phyloP scores from a whole-genome alignment of 2,329 filamentous ascomycete genomes.

The Beauveria medogensis region DNA sequence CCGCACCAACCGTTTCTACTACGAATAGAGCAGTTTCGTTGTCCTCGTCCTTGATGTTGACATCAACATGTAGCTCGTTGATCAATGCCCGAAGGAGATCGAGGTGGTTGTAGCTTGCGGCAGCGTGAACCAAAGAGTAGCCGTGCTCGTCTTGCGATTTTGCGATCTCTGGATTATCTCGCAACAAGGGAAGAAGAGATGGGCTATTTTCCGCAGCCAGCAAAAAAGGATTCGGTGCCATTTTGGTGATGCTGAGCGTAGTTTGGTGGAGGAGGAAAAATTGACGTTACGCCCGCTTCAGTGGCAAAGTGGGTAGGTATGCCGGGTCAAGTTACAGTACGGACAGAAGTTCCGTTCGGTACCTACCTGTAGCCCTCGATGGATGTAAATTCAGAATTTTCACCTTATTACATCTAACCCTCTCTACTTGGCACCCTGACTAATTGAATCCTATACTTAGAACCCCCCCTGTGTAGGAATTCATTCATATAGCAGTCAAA shows the following conservation, averaged over 20 bases:
- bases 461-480: no score
- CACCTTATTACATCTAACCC: no score
- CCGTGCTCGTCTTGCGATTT: slow-evolving; percentile 79
- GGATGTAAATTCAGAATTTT: no score
- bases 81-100: slow-evolving; percentile 71
- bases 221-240: slow-evolving; percentile 58
- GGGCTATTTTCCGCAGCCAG: slow-evolving; percentile 76
- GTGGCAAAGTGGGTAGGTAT: background rate
- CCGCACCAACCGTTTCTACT: slow-evolving; percentile 73
- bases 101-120: slow-evolving; percentile 83
- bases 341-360: no score
- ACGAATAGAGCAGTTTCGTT: slow-evolving; percentile 91
- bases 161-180: slow-evolving; percentile 66
- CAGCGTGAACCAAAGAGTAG: slow-evolving; percentile 89
- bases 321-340: background rate
- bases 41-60: slow-evolving; percentile 83
- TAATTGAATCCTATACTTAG: no score
- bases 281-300: background rate
- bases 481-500: background rate
- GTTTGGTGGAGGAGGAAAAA: background rate
- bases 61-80: slow-evolving; percentile 65
- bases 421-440: no score
- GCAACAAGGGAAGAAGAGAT: slow-evolving; percentile 65
- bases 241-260: slow-evolving; percentile 17
- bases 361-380: no score